Percentiles rank a stretch among this genome's conserved stretches.
Conservation (phyloP, 768 basidiomycete species). For the Hygrophoropsis aurantiaca region DNA sequence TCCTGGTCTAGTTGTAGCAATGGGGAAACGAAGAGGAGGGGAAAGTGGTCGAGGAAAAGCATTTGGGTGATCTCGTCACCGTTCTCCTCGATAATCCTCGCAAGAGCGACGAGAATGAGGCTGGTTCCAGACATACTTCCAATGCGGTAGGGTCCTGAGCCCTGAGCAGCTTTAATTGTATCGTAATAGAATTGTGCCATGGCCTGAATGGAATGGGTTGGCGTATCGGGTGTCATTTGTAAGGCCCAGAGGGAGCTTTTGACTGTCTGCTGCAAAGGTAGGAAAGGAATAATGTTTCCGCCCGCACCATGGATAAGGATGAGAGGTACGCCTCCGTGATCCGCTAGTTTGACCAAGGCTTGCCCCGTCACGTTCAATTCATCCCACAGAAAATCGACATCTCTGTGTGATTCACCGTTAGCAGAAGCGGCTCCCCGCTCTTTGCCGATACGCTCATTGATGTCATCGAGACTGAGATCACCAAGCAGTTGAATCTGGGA, state of each 20-base stretch:
- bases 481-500: constrained; percentile 11
- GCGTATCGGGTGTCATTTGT: constrained; percentile 15
- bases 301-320: constrained; percentile 4
- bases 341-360: neutral
- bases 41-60: constrained; percentile 3
- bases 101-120: neutral
- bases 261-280: neutral
- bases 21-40: neutral
- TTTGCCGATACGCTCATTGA: no score
- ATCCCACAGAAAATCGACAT: no score
- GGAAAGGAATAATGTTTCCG: neutral
- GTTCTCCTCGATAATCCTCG: neutral
- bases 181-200: constrained; percentile 16
- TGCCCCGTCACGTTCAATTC: neutral
- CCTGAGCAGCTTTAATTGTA: constrained; percentile 14
- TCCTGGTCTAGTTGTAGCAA: neutral
- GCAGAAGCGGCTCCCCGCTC: no score
- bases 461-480: neutral
- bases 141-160: constrained; percentile 18
- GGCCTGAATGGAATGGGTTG: constrained; percentile 7
- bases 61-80: neutral
- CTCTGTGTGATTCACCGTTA: no score
- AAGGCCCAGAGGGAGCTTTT: neutral
- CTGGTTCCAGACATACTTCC: constrained; percentile 8
- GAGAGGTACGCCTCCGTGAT: neutral